Percentiles rank a stretch among this genome's conserved stretches.
These are phyloP conservation scores for Cucumis melo DNA, from an alignment of 306 rosid genomes.

Conservation along the genomic window DNA sequence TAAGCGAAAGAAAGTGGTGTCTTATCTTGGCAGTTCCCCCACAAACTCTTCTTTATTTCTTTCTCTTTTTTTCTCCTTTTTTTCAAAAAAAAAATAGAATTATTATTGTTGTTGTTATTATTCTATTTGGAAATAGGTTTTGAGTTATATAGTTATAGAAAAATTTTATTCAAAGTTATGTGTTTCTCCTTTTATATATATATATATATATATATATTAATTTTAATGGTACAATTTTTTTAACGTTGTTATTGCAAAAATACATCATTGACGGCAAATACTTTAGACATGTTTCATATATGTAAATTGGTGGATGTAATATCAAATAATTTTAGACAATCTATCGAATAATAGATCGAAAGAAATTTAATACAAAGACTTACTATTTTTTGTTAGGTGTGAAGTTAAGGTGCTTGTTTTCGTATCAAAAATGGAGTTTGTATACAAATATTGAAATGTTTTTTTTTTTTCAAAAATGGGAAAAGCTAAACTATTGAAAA, in stretches of 20 bases:
- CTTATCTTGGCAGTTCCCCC: neutral
- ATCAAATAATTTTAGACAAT: neutral
- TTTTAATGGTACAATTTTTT: neutral
- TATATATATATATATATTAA: neutral
- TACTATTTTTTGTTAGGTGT: neutral
- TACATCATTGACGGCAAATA: neutral
- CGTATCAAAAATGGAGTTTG: neutral
- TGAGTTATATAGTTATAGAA: too few relatives aligned
- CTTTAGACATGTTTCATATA: neutral
- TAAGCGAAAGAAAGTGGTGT: neutral
- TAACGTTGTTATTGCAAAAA: neutral
- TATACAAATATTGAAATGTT: too few relatives aligned
- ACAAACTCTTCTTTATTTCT: too few relatives aligned
- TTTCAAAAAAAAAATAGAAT: too few relatives aligned
- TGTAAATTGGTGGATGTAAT: neutral
- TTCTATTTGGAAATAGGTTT: neutral
- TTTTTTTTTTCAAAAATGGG: too few relatives aligned
- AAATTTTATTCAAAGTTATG: neutral
- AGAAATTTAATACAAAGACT: neutral
- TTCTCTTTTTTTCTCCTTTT: too few relatives aligned
- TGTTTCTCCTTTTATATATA: too few relatives aligned
- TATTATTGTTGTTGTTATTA: too few relatives aligned
- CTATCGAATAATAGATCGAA: neutral
- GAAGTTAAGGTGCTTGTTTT: neutral
- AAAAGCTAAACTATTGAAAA: too few relatives aligned